phyloP scores from a whole-genome alignment of 306 rosid species.

The Cyamopsis tetragonoloba region DNA sequence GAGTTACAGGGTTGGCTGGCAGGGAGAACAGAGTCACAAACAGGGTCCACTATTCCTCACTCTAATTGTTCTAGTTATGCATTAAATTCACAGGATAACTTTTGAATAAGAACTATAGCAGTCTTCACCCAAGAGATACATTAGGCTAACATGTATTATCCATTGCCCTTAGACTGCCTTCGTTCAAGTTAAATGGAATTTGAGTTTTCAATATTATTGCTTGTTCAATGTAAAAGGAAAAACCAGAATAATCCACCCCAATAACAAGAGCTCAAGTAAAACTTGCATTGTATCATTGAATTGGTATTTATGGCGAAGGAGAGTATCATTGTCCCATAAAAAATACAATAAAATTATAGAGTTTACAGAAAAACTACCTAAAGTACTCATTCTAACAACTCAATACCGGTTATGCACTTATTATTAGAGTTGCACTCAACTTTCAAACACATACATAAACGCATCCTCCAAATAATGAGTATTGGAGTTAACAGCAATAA shows the following conservation, averaged over 20 bases:
- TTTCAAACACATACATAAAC: background rate
- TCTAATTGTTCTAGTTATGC: background rate
- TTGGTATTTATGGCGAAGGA: background rate
- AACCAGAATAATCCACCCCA: background rate
- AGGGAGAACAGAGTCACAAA: too few species aligned
- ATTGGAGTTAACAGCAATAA: background rate
- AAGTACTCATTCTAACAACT: background rate
- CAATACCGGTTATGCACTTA: background rate
- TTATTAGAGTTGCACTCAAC: background rate
- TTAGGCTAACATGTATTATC: background rate
- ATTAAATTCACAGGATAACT: background rate
- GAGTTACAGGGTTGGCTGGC: background rate
- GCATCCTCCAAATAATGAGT: background rate
- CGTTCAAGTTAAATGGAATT: background rate
- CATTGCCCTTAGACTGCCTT: background rate
- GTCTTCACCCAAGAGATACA: background rate
- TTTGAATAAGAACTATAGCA: background rate
- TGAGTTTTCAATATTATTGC: background rate
- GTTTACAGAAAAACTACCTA: background rate
- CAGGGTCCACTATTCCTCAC: background rate
- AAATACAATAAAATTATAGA: background rate
- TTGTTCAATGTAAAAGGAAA: background rate
- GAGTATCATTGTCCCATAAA: background rate
- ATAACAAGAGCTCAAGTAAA: background rate
- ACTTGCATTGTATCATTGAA: background rate